Evolutionary conservation across 805 yeast species (phyloP).

Genomic region (Jamesozyma spencerorum): DNA sequence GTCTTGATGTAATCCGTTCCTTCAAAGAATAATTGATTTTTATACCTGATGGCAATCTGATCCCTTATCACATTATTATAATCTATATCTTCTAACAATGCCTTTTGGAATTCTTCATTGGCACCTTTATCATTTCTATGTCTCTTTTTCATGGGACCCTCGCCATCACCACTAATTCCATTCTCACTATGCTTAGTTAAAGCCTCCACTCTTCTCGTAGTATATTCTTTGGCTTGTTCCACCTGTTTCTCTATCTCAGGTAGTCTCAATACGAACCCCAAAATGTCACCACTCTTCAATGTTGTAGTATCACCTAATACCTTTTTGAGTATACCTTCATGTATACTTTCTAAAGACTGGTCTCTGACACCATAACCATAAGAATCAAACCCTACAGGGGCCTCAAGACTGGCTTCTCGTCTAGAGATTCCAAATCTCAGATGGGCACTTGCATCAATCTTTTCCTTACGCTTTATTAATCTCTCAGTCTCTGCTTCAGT

Average conservation of each 20-base stretch:
- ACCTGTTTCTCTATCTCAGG: slow-evolving; percentile 47
- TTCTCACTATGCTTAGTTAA: slow-evolving; percentile 6
- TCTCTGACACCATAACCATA: slow-evolving; percentile 90
- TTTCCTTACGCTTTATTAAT: slow-evolving; percentile 13
- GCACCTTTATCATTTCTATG: slow-evolving; percentile 5
- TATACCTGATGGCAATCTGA: slow-evolving; percentile 79
- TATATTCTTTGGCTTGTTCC: slow-evolving; percentile 33
- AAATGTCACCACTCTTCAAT: slow-evolving; percentile 65
- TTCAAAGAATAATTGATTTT: slow-evolving; percentile 70
- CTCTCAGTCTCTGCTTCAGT: background rate
- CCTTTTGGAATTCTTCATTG: slow-evolving; percentile 23
- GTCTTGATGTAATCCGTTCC: slow-evolving; percentile 50
- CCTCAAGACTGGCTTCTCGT: slow-evolving; percentile 81
- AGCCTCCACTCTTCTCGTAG: slow-evolving; percentile 25
- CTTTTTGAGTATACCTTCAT: slow-evolving; percentile 33
- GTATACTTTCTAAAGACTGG: slow-evolving; percentile 62
- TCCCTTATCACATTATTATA: slow-evolving; percentile 54
- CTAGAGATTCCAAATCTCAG: slow-evolving; percentile 79
- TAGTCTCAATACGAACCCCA: slow-evolving; percentile 67
- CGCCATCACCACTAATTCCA: background rate
- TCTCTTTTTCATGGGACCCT: slow-evolving; percentile 7
- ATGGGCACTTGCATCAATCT: slow-evolving; percentile 36
- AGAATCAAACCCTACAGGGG: slow-evolving; percentile 92
- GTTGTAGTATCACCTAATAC: slow-evolving; percentile 37
- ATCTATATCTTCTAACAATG: slow-evolving; percentile 23